Evolutionary conservation across 495 filamentous ascomycete genomes (phyloP).

Genomic region (Lophium mytilinum): DNA sequence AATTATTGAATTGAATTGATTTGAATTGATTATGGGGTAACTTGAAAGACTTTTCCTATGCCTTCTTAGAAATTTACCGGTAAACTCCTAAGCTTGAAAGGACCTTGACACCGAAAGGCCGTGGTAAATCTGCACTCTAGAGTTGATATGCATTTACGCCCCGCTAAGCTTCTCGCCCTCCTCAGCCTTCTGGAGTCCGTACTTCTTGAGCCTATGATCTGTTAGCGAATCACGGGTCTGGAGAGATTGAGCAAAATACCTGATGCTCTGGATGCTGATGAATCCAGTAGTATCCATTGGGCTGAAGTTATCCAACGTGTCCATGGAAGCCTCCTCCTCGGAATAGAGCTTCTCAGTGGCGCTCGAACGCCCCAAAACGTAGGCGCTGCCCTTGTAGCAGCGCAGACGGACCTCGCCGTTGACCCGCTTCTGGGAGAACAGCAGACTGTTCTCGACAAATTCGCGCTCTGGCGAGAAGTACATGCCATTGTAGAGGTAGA

Average conservation of each 20-base stretch:
- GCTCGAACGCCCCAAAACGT: slow-evolving; percentile 64
- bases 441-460: slow-evolving; percentile 65
- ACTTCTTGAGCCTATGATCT: slow-evolving; percentile 69
- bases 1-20: no score
- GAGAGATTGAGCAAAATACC: not conserved
- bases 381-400: slow-evolving; percentile 69
- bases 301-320: slow-evolving; percentile 72
- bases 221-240: not conserved
- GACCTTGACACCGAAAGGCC: no score
- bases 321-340: slow-evolving; percentile 76
- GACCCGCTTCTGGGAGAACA: slow-evolving; percentile 59
- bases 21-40: no score
- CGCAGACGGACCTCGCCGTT: slow-evolving; percentile 54
- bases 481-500: slow-evolving; percentile 72
- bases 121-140: no score
- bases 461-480: slow-evolving; percentile 77
- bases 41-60: no score
- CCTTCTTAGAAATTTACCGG: no score
- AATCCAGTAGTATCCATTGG: slow-evolving; percentile 71
- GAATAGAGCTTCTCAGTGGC: slow-evolving; percentile 82
- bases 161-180: no score
- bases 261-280: slow-evolving; percentile 70
- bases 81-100: no score
- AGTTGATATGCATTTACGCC: no score
- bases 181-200: slow-evolving; percentile 60